Conservation (phyloP, 2,329 filamentous ascomycete genomes). For the Xylaria sp. region DNA sequence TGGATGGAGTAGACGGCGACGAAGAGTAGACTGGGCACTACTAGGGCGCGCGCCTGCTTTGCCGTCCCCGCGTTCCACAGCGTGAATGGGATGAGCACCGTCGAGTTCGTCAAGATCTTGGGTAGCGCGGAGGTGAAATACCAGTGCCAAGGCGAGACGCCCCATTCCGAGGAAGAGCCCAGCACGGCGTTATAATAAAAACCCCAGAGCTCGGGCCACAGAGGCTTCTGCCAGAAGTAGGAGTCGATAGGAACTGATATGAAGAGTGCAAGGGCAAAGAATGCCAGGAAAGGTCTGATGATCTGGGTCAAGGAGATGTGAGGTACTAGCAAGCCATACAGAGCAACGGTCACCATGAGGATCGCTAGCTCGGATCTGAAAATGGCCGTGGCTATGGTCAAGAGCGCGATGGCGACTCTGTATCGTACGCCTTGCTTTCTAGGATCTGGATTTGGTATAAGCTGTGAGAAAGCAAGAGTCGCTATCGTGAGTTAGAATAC, state of each 20-base stretch:
- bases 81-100: slow-evolving; percentile 65
- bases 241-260: slow-evolving; percentile 83
- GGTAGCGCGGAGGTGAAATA: slow-evolving; percentile 87
- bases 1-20: slow-evolving; percentile 84
- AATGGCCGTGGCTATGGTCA: slow-evolving; percentile 82
- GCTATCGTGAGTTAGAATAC: slow-evolving; percentile 55
- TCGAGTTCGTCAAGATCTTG: slow-evolving; percentile 79
- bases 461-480: slow-evolving; percentile 68
- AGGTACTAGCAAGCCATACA: slow-evolving; percentile 66
- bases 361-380: slow-evolving; percentile 92
- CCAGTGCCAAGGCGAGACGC: slow-evolving; percentile 83
- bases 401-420: slow-evolving; percentile 73
- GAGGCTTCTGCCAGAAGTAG: slow-evolving; percentile 87
- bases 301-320: slow-evolving; percentile 53
- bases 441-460: slow-evolving; percentile 52
- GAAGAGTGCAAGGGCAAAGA: slow-evolving; percentile 72
- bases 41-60: slow-evolving; percentile 57
- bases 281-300: slow-evolving; percentile 71
- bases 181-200: slow-evolving; percentile 93
- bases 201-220: slow-evolving; percentile 91
- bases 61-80: slow-evolving; percentile 59
- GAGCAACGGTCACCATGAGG: slow-evolving; percentile 74
- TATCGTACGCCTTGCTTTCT: slow-evolving; percentile 56
- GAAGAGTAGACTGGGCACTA: slow-evolving; percentile 76
- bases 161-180: slow-evolving; percentile 87